Evolutionary conservation across 345 rosid genomes (phyloP).

Genomic region (Corchorus olitorius): DNA sequence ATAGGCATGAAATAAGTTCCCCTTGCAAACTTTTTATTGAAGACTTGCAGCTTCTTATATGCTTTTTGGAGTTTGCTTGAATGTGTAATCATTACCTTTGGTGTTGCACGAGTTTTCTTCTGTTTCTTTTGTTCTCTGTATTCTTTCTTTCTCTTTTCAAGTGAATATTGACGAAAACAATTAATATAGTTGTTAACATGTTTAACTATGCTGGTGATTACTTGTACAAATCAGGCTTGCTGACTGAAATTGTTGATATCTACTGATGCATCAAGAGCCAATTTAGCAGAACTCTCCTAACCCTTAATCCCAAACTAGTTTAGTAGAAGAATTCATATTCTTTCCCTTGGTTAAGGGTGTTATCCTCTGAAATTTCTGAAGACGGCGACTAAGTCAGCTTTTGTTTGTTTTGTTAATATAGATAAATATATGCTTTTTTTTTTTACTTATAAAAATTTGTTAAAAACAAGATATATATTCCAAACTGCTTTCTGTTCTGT

Average conservation of each 20-base stretch:
- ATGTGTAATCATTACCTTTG: too few relatives aligned
- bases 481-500: conserved; percentile 24
- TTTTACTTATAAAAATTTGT: neutral
- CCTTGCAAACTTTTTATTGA: too few relatives aligned
- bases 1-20: too few relatives aligned
- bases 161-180: conserved; percentile 2
- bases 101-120: neutral
- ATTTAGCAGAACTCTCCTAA: neutral
- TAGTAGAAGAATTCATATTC: neutral
- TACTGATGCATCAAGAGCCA: conserved; percentile 4
- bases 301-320: conserved; percentile 2
- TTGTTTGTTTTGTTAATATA: conserved; percentile 1
- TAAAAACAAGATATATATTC: neutral
- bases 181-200: neutral
- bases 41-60: too few relatives aligned
- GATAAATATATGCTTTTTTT: neutral
- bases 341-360: neutral
- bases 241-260: conserved; percentile 1
- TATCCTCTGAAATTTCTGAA: neutral
- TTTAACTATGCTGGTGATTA: neutral
- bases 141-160: neutral
- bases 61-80: too few relatives aligned
- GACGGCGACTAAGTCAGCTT: neutral
- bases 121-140: neutral
- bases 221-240: conserved; percentile 8